Evolutionary conservation across 2,329 filamentous ascomycete genomes (phyloP).

Genomic region (Fusarium torulosum): DNA sequence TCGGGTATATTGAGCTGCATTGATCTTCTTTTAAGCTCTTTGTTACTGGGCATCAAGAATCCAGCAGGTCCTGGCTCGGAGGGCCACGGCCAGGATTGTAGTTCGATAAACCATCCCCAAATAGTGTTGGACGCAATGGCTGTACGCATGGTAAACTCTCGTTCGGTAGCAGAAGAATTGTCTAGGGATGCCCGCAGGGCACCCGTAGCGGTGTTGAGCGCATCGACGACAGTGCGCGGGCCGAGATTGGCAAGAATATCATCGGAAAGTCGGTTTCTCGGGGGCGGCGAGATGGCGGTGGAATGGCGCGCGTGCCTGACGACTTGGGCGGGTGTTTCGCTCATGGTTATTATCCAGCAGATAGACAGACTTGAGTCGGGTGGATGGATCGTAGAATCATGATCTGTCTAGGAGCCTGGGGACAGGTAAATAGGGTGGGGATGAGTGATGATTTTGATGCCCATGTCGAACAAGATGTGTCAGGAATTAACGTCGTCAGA

Average conservation of each 20-base stretch:
- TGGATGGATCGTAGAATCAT: slow-evolving; percentile 45
- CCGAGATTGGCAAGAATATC: slow-evolving; percentile 72
- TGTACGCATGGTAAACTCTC: slow-evolving; percentile 77
- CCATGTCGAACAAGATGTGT: slow-evolving; percentile 48
- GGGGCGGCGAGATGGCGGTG: slow-evolving; percentile 59
- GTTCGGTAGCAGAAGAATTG: slow-evolving; percentile 72
- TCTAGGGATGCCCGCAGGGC: slow-evolving; percentile 71
- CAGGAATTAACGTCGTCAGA: slow-evolving; percentile 27
- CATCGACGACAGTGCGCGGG: slow-evolving; percentile 70
- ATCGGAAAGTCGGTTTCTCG: slow-evolving; percentile 60
- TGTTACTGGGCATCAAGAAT: slow-evolving; percentile 62
- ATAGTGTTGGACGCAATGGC: slow-evolving; percentile 78
- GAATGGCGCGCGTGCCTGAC: slow-evolving; percentile 53
- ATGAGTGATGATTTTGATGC: slow-evolving; percentile 44
- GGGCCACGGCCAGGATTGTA: slow-evolving; percentile 72
- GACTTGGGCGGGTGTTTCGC: slow-evolving; percentile 50
- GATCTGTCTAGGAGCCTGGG: slow-evolving; percentile 48
- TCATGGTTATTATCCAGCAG: slow-evolving; percentile 50
- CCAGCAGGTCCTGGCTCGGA: slow-evolving; percentile 62
- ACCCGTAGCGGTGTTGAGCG: slow-evolving; percentile 67
- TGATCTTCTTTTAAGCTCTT: slow-evolving; percentile 57
- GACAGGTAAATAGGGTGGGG: slow-evolving; percentile 44
- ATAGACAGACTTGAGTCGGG: slow-evolving; percentile 36
- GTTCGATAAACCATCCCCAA: slow-evolving; percentile 80
- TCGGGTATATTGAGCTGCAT: slow-evolving; percentile 42